A percentile compares a stretch with the other conserved stretches of the same genome.
phyloP scores from a whole-genome alignment of 352 stramenopile genomes.

The Globisporangium rhizosaccharum region DNA sequence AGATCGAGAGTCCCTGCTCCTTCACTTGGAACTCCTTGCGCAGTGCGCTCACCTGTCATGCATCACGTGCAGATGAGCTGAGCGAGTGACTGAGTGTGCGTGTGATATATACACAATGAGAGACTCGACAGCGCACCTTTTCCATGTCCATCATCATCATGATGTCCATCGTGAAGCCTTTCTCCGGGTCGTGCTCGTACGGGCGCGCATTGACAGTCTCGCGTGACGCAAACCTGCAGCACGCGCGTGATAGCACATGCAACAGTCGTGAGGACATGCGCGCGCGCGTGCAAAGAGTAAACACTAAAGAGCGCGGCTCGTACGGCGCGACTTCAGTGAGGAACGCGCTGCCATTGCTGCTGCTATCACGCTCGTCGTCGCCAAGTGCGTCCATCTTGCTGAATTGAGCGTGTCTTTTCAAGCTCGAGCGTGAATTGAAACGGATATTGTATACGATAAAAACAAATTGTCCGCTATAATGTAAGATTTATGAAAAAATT shows the following conservation, averaged over 20 bases:
- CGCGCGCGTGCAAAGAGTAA: neutral
- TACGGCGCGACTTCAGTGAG: conserved; percentile 18
- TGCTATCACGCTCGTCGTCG: neutral
- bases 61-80: neutral
- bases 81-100: neutral
- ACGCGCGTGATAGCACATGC: neutral
- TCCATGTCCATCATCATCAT: conserved; percentile 91
- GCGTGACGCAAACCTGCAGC: conserved; percentile 3
- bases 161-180: conserved; percentile 88
- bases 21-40: conserved; percentile 83
- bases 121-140: conserved; percentile 27
- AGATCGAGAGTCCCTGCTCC: conserved; percentile 67
- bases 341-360: conserved; percentile 5
- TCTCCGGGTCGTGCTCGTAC: conserved; percentile 75
- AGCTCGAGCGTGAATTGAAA: no score
- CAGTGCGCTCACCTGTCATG: conserved; percentile 53
- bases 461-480: no score
- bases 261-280: neutral
- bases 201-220: conserved; percentile 15
- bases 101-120: neutral
- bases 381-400: neutral
- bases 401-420: no score
- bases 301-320: neutral
- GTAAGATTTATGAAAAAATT: no score
- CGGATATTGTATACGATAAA: no score